Evolutionary conservation across 345 rosid genomes (phyloP).

Genomic region (Camelina hispida): DNA sequence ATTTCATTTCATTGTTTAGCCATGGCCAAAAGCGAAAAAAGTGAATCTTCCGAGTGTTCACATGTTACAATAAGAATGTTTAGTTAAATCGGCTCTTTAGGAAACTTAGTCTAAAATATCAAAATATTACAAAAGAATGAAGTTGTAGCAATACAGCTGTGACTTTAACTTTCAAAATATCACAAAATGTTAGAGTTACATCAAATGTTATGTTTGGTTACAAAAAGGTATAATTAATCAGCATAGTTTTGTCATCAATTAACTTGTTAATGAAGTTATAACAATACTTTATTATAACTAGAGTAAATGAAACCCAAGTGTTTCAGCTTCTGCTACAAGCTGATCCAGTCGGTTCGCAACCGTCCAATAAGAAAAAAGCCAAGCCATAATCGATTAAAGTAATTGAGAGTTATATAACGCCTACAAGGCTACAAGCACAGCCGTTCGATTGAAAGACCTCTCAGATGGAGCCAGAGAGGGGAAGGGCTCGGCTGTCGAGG

Average conservation of each 20-base stretch:
- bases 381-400: conserved; percentile 9
- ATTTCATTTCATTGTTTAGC: conserved; percentile 18
- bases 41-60: not conserved
- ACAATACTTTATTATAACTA: not conserved
- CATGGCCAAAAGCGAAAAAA: conserved; percentile 21
- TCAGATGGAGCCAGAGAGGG: conserved; percentile 23
- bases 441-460: conserved; percentile 20
- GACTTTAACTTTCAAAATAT: not conserved
- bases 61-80: not conserved
- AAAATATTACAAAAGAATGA: too few species aligned
- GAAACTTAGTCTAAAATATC: too few species aligned
- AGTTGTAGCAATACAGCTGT: not conserved
- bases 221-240: not conserved
- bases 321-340: conserved; percentile 9
- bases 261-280: not conserved
- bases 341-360: conserved; percentile 16
- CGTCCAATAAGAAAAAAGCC: conserved; percentile 2
- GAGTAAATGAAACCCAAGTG: not conserved
- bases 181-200: not conserved
- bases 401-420: conserved; percentile 27
- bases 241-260: not conserved
- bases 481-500: conserved; percentile 32
- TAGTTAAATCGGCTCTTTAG: not conserved
- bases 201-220: too few species aligned
- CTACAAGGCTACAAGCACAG: conserved; percentile 30